Evolutionary conservation across 2,329 filamentous ascomycete species (phyloP).

Genomic region (Alternaria dauci): DNA sequence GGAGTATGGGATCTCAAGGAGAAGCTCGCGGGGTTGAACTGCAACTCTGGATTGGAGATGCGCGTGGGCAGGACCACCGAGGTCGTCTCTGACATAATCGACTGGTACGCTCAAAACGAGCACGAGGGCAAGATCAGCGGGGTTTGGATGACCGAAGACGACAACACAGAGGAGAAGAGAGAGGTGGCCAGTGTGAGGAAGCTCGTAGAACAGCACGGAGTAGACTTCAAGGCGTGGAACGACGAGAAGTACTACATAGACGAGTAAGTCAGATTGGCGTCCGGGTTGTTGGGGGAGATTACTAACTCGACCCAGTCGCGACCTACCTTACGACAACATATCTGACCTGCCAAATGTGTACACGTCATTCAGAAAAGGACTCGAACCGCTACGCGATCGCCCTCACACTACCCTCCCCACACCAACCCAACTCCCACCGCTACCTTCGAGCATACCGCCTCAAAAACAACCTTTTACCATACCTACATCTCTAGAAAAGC

Average conservation of each 20-base stretch:
- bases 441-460: constrained; percentile 65
- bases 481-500: constrained; percentile 62
- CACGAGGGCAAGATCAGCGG: constrained; percentile 62
- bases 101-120: constrained; percentile 49
- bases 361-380: constrained; percentile 75
- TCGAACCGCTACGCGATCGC: constrained; percentile 73
- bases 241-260: constrained; percentile 84
- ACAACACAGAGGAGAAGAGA: constrained; percentile 71
- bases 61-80: constrained; percentile 69
- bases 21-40: constrained; percentile 66
- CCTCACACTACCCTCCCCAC: constrained; percentile 66
- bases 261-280: constrained; percentile 65
- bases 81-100: constrained; percentile 66
- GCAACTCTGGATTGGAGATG: constrained; percentile 64
- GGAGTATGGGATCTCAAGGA: constrained; percentile 76
- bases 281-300: neutral
- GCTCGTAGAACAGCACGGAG: constrained; percentile 61
- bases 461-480: constrained; percentile 71
- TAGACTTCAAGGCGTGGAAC: constrained; percentile 70
- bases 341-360: constrained; percentile 76
- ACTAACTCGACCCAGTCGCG: constrained; percentile 62
- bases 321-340: constrained; percentile 66
- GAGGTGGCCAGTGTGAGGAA: constrained; percentile 67
- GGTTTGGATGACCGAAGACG: constrained; percentile 78
- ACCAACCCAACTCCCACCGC: constrained; percentile 65